Conservation (phyloP, 1,139 yeast species). For the Geotrichum candidum region DNA sequence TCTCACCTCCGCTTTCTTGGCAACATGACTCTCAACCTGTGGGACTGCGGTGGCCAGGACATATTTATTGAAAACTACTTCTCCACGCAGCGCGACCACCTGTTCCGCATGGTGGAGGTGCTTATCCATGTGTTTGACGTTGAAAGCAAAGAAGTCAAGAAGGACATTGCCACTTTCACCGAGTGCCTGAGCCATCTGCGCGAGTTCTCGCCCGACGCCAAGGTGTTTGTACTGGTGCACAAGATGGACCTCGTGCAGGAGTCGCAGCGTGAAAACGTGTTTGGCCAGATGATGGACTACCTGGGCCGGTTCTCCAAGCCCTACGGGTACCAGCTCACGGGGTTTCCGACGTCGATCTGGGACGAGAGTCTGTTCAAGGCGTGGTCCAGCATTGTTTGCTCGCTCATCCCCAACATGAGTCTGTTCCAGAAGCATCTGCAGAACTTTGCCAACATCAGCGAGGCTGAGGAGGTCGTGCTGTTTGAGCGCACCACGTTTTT, state of each 20-base stretch:
- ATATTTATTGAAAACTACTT: constrained; percentile 93
- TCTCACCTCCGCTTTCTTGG: constrained; percentile 89
- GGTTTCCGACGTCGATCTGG: constrained; percentile 96
- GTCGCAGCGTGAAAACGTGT: constrained; percentile 78
- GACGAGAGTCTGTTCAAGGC: constrained; percentile 94
- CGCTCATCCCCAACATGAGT: constrained; percentile 87
- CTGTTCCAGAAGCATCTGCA: constrained; percentile 70
- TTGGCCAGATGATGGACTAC: constrained; percentile 76
- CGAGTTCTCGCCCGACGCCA: constrained; percentile 85
- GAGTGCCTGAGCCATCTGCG: constrained; percentile 76
- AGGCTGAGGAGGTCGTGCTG: constrained; percentile 84
- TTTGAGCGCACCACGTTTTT: constrained; percentile 92
- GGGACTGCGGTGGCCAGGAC: constrained; percentile 98
- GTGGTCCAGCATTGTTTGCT: constrained; percentile 94
- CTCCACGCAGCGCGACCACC: constrained; percentile 80
- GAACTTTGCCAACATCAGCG: constrained; percentile 66
- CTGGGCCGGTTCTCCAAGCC: constrained; percentile 71
- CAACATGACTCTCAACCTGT: constrained; percentile 86
- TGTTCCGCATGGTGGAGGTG: constrained; percentile 95
- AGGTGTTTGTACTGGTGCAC: constrained; percentile 84
- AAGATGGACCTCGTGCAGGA: constrained; percentile 94
- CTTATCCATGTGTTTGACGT: constrained; percentile 95
- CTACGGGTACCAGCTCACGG: constrained; percentile 71
- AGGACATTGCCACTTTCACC: constrained; percentile 87
- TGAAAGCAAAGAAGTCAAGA: constrained; percentile 83